Evolutionary conservation across 1,139 yeast species (phyloP).

Genomic region (Kurtzmaniella quercitrusa): DNA sequence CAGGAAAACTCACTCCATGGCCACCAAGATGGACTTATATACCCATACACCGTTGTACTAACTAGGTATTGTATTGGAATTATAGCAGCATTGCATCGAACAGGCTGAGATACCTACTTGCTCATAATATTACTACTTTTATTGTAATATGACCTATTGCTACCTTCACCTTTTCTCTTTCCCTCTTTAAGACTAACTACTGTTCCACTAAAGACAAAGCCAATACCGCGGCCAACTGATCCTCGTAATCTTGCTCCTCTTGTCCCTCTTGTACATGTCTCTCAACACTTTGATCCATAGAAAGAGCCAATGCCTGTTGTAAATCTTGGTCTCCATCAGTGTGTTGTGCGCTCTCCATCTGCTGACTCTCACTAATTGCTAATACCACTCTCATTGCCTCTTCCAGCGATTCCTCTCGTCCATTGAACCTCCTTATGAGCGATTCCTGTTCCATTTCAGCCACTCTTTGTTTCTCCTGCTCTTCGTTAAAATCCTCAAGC

Average conservation of each 20-base stretch:
- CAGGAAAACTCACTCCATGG: too few species aligned
- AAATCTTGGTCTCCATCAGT: background rate
- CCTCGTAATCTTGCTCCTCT: background rate
- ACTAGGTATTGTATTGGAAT: too few species aligned
- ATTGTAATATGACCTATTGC: too few species aligned
- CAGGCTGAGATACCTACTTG: too few species aligned
- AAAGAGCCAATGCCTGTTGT: background rate
- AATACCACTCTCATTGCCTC: background rate
- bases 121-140: too few species aligned
- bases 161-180: too few species aligned
- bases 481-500: background rate
- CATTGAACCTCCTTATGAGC: background rate
- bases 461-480: background rate
- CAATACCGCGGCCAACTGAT: background rate
- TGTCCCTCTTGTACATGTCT: background rate
- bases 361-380: background rate
- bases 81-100: too few species aligned
- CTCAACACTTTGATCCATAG: background rate
- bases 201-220: background rate
- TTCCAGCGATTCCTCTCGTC: background rate
- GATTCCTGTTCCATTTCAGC: background rate
- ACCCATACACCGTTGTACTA: too few species aligned
- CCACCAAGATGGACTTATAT: too few species aligned
- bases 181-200: background rate
- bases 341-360: background rate